phyloP scores from a whole-genome alignment of 2,329 filamentous ascomycete genomes.

The Beauveria sp. region DNA sequence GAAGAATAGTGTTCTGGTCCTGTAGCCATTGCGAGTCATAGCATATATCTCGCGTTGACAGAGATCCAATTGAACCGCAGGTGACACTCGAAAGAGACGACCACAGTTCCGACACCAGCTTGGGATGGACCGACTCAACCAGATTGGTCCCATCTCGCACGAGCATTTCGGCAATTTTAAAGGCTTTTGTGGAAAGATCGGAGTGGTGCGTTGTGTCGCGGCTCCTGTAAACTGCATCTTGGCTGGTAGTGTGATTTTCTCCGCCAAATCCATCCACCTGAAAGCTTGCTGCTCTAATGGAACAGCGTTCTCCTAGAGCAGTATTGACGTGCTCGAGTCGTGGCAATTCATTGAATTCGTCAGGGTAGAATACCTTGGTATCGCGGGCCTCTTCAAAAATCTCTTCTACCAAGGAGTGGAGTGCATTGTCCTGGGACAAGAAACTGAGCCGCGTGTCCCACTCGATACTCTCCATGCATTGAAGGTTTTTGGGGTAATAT shows the following conservation, averaged over 20 bases:
- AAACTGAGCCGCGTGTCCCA: not conserved
- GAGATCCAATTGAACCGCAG: not conserved
- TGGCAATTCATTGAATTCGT: not conserved
- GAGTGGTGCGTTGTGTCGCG: not conserved
- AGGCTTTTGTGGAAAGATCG: not conserved
- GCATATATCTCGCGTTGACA: not conserved
- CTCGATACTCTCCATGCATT: not conserved
- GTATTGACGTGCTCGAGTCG: not conserved
- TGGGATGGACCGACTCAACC: not conserved
- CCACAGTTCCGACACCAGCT: not conserved
- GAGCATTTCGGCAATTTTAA: not conserved
- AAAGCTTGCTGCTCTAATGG: not conserved
- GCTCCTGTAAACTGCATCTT: not conserved
- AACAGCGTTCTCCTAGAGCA: not conserved
- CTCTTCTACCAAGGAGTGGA: not conserved
- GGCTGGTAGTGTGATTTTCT: not conserved
- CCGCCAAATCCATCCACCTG: constrained; percentile 4
- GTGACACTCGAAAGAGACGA: not conserved
- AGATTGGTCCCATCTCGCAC: not conserved
- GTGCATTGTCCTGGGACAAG: not conserved
- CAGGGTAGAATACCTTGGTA: not conserved
- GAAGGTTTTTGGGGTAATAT: not conserved
- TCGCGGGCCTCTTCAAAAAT: not conserved
- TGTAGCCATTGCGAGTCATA: not conserved
- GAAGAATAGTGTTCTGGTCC: not conserved